Percentiles rank a stretch among this genome's conserved stretches.
These are phyloP conservation scores for Aspergillus latus DNA, from an alignment of 2,329 filamentous ascomycete genomes.

Conservation along the genomic window DNA sequence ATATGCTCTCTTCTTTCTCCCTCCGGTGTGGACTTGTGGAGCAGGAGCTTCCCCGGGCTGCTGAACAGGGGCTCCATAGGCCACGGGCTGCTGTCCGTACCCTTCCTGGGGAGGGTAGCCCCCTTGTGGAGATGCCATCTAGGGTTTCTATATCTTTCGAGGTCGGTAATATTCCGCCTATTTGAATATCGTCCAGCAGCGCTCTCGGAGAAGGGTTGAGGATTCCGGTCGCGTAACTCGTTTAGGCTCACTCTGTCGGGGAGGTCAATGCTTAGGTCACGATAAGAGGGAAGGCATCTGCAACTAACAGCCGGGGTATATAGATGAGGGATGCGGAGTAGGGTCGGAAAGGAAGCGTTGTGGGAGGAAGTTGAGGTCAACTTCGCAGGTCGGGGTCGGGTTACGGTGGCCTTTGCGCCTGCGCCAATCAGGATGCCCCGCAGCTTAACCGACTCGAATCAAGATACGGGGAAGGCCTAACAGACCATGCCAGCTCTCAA, in stretches of 20 bases:
- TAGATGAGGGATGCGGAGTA: neutral
- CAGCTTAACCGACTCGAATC: constrained; percentile 21
- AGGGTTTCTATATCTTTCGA: constrained; percentile 16
- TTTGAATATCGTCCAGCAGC: constrained; percentile 1
- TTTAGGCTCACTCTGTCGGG: constrained; percentile 25
- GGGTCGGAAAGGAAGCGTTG: constrained; percentile 8
- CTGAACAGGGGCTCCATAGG: constrained; percentile 41
- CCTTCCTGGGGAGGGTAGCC: constrained; percentile 53
- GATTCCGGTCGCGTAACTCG: constrained; percentile 17
- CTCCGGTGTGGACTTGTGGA: constrained; percentile 37
- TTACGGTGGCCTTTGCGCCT: constrained; percentile 41
- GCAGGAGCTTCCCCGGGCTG: constrained; percentile 33
- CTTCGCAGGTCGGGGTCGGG: constrained; percentile 5
- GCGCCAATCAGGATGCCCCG: constrained; percentile 36
- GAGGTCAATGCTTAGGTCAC: constrained; percentile 21
- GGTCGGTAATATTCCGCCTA: neutral
- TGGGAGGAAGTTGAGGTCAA: constrained; percentile 17
- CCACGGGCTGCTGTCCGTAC: constrained; percentile 43
- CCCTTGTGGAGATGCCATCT: constrained; percentile 54
- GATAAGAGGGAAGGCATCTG: constrained; percentile 13
- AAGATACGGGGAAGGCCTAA: neutral
- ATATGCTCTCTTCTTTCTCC: constrained; percentile 85
- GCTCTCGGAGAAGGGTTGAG: constrained; percentile 9
- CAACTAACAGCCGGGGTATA: constrained; percentile 20
- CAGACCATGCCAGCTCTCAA: neutral